Base-by-base conservation (phyloP, 2,329 filamentous ascomycete genomes). In the Pseudocercospora vitis region DNA sequence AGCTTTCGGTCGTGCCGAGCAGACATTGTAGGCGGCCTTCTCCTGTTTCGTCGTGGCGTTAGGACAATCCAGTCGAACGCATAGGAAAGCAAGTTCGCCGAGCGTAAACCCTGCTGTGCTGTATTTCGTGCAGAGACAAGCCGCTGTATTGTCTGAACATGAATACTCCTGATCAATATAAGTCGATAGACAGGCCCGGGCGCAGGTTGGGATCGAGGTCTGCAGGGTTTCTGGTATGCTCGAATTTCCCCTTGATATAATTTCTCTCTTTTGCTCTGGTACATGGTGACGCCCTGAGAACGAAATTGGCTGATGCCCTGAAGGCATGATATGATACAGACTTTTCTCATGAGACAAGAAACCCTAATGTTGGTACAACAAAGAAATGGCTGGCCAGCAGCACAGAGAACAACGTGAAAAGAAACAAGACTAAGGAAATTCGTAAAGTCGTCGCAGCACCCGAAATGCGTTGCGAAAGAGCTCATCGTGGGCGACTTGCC, bases 51-150 rank as follows among this genome's bases (percentile, higher is more conserved):
- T 31, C 12, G 50, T 40, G 5, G 37, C 16, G 5, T 46, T 33
- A 4, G 49, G 29, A 32, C 57, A 61, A 16, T 51, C 24, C 28
- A 45, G 9, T 14, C 40, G 29, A 8, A 63, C 24, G 46, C 66
- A 68, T 23, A 63, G 42, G 44, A 65, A 57, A 1, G 64, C 68
- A 4, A 68, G 53, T 52, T 71, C 69, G 21, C 69, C 69, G 7
- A 71, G 54, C 2, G 67, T 67, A 46, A 59, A 66, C 9, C 67
- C 67, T 29, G 64, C 31, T 9, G 57, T 51, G 56, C 66, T 67
- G 55, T 70, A 70, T 23, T 58, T 32, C 18, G 60, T 61, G 55
- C 68, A 71, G 7, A 71, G 50, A 50, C 68, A 71, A 1, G 52
- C 48, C 8, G 65, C 48, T 37, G 66, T 60, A 39, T 52, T 48